These are phyloP conservation scores for Teratosphaeria nubilosa DNA, from an alignment of 2,329 filamentous ascomycete species.

Conservation along the genomic window DNA sequence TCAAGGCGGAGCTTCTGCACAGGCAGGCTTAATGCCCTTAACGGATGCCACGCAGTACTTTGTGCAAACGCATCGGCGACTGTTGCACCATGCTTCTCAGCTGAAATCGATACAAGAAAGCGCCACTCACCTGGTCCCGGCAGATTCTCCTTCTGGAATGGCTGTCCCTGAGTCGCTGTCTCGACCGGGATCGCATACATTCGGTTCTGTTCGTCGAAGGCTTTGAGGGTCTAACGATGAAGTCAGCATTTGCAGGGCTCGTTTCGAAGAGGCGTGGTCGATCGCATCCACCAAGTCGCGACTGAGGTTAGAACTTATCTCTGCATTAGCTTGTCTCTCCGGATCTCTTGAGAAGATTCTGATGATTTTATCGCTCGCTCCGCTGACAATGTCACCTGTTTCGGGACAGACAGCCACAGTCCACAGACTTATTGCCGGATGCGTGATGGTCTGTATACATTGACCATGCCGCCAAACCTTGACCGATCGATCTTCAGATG, in stretches of 20 bases:
- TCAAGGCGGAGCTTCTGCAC: neutral
- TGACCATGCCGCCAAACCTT: constrained; percentile 74
- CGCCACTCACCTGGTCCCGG: constrained; percentile 52
- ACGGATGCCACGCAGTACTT: neutral
- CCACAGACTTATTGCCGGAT: constrained; percentile 96
- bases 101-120: neutral
- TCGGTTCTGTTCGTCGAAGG: constrained; percentile 61
- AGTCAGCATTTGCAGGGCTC: neutral
- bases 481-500: constrained; percentile 88
- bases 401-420: constrained; percentile 70
- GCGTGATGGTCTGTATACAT: constrained; percentile 91
- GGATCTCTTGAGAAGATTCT: constrained; percentile 70
- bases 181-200: constrained; percentile 37
- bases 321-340: constrained; percentile 59
- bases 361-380: constrained; percentile 77
- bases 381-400: constrained; percentile 87
- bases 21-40: neutral
- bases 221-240: constrained; percentile 37
- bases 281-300: neutral
- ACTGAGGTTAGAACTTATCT: constrained; percentile 31
- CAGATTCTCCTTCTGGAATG: constrained; percentile 83
- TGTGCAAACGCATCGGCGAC: neutral
- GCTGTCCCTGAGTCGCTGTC: constrained; percentile 51
- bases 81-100: neutral
- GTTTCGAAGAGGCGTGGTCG: neutral